phyloP scores from a whole-genome alignment of 305 asterid genomes.

The Fraxinus floribunda region DNA sequence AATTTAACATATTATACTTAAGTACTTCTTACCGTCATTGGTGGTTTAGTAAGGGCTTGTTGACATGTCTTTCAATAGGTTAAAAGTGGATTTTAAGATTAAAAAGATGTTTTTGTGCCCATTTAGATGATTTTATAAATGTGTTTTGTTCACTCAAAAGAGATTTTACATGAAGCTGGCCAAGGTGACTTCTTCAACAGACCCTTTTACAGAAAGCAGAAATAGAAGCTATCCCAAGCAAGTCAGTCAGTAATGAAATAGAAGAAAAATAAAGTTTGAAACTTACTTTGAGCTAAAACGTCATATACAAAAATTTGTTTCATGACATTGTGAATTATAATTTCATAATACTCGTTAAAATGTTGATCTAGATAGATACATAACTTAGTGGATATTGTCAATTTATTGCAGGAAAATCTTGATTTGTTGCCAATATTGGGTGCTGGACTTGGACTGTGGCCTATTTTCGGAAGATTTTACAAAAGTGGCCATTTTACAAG shows the following conservation, averaged over 20 bases:
- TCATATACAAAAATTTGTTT: neutral
- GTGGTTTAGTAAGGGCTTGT: neutral
- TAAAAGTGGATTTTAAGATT: neutral
- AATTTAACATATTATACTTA: neutral
- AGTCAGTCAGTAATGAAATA: neutral
- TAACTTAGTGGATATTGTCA: neutral
- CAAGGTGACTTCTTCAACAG: neutral
- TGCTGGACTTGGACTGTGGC: neutral
- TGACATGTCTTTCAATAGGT: neutral
- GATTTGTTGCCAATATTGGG: neutral
- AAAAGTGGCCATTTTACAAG: neutral
- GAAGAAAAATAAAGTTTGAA: neutral
- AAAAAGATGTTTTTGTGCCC: neutral
- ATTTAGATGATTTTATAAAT: neutral
- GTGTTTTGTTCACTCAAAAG: neutral
- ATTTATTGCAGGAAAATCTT: neutral
- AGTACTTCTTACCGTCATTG: neutral
- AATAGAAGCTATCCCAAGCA: neutral
- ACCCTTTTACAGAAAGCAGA: neutral
- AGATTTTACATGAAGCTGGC: neutral
- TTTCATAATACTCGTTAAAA: neutral
- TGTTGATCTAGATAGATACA: neutral
- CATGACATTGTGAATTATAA: neutral
- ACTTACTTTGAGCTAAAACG: neutral
- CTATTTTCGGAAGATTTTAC: neutral